Conservation (phyloP, 345 rosid species). For the Arabis hirsuta region DNA sequence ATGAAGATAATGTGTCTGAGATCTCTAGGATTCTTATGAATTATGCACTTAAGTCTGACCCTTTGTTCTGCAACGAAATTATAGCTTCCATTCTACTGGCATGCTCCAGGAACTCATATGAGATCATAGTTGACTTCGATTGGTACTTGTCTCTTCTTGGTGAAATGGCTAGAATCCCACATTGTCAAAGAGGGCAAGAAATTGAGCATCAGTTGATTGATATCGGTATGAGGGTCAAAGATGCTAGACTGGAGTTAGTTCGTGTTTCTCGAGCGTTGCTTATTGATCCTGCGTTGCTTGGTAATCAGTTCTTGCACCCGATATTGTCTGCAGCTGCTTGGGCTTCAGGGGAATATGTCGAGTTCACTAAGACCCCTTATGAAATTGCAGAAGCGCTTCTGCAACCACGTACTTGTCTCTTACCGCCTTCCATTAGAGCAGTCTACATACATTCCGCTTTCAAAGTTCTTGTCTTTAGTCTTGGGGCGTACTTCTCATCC, state of each 20-base stretch:
- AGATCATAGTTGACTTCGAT: constrained; percentile 79
- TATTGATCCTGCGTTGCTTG: constrained; percentile 98
- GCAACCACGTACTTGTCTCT: constrained; percentile 84
- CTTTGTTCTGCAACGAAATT: constrained; percentile 84
- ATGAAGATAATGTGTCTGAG: constrained; percentile 77
- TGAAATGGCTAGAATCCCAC: constrained; percentile 84
- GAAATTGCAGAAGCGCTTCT: constrained; percentile 85
- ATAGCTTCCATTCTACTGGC: constrained; percentile 76
- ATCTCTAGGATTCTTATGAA: constrained; percentile 76
- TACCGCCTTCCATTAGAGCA: constrained; percentile 68
- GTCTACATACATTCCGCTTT: constrained; percentile 76
- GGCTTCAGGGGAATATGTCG: constrained; percentile 87
- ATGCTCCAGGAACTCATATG: constrained; percentile 71
- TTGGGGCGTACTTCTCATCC: constrained; percentile 50
- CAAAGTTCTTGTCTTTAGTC: constrained; percentile 64
- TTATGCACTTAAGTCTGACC: constrained; percentile 88
- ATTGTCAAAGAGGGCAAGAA: constrained; percentile 82
- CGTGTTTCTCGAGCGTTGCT: constrained; percentile 70
- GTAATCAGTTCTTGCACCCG: constrained; percentile 73
- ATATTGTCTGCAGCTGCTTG: constrained; percentile 93
- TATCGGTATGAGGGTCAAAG: constrained; percentile 86
- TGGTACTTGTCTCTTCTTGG: constrained; percentile 92
- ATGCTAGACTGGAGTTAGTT: constrained; percentile 83
- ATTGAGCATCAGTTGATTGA: constrained; percentile 90
- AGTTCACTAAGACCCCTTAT: constrained; percentile 63